Base-by-base conservation (phyloP, 305 asterid species). In the Salvia sclarea region DNA sequence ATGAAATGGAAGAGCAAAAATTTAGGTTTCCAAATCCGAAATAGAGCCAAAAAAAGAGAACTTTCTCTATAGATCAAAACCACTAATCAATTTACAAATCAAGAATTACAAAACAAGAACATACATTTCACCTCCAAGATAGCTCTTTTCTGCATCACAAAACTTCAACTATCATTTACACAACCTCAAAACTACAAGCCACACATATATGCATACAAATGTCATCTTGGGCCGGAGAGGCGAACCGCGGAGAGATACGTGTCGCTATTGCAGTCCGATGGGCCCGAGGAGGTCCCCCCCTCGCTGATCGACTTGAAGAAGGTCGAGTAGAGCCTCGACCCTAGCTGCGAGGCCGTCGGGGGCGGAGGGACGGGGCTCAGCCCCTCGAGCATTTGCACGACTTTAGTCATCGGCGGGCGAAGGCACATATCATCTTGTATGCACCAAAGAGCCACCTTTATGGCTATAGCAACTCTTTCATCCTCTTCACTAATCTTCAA, bases 301-400 rank as follows among this genome's bases (percentile, higher is more conserved):
- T 73, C 89, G 11, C 91, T 85, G 18, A 69, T 56, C 8, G 96
- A 77, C 81, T 86, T 92, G 13, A 80, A 77, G 75, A 82, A 79
- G 73, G 70, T 76, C 3, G 95, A 72, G 71, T 80, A 86, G 14
- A 91, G 84, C 64, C 86, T 71, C 0, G 90, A 79, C 0, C 95
- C 97, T 0, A 85, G 43, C 35, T 82, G 96, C 28, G 83, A 72
- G 17, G 93, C 71, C 11, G 78, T 70, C 2, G 98, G 98, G 3
- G 97, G 98, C 25, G 64, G 78, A 2, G 95, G 85, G 38, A 88
- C 97, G 3, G 88, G 79, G 70, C 84, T 75, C 13, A 92, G 65
- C 55, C 97, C 92, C 83, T 92, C 97, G 0, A 92, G 94, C 96
- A 92, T 92, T 66, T 90, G 98, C 54, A 87, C 97, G 6, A 92